These are phyloP conservation scores for Phytopythium ostracodes DNA, from an alignment of 352 stramenopile genomes.

Conservation along the genomic window DNA sequence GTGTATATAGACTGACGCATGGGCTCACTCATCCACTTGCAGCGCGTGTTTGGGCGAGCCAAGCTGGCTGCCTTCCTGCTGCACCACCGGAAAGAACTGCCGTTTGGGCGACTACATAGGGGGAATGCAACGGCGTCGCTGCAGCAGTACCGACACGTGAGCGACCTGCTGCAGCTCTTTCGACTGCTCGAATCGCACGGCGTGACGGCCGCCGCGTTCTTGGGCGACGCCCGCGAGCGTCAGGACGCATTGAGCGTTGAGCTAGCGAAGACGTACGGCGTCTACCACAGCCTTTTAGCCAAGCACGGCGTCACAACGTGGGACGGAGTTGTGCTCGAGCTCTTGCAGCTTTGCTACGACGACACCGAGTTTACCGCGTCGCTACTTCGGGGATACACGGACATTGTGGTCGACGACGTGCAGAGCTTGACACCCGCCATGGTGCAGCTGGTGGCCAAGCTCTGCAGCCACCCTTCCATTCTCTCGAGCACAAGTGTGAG, in stretches of 20 bases:
- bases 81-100: slow-evolving; percentile 37
- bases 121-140: slow-evolving; percentile 38
- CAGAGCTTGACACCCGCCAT: slow-evolving; percentile 68
- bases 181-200: slow-evolving; percentile 59
- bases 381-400: slow-evolving; percentile 41
- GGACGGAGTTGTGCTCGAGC: slow-evolving; percentile 61
- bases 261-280: slow-evolving; percentile 43
- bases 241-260: slow-evolving; percentile 14
- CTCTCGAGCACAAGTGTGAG: slow-evolving; percentile 55
- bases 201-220: slow-evolving; percentile 40
- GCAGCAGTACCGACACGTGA: slow-evolving; percentile 43
- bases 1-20: not conserved
- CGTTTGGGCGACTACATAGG: slow-evolving; percentile 31
- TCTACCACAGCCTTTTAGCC: slow-evolving; percentile 48
- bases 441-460: slow-evolving; percentile 36
- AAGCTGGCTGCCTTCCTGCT: slow-evolving; percentile 52
- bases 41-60: slow-evolving; percentile 41
- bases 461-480: slow-evolving; percentile 36
- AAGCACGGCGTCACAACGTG: slow-evolving; percentile 59
- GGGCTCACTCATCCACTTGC: not conserved
- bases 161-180: slow-evolving; percentile 71
- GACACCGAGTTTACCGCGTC: slow-evolving; percentile 29
- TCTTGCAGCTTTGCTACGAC: slow-evolving; percentile 22
- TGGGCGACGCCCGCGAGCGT: slow-evolving; percentile 7
- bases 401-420: slow-evolving; percentile 69